These are phyloP conservation scores for Alternaria postmessia DNA, from an alignment of 2,329 filamentous ascomycete genomes.

Conservation along the genomic window DNA sequence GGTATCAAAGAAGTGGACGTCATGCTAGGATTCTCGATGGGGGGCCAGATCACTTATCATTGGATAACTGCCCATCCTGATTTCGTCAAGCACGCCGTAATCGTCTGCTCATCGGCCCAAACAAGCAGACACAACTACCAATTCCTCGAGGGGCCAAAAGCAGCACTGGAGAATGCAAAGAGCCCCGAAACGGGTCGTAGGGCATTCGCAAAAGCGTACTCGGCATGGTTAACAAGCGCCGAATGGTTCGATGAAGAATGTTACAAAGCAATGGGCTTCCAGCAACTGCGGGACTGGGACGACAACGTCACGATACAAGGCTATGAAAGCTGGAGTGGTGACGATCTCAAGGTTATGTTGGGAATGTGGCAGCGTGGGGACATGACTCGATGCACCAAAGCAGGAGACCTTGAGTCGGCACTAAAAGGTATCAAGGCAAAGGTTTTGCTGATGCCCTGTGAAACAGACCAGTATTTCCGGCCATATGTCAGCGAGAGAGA, in stretches of 20 bases:
- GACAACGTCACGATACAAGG: conserved; percentile 32
- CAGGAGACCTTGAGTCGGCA: conserved; percentile 40
- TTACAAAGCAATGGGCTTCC: conserved; percentile 47
- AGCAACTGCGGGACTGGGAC: conserved; percentile 34
- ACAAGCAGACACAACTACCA: conserved; percentile 63
- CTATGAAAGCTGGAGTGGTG: conserved; percentile 42
- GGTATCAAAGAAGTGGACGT: conserved; percentile 56
- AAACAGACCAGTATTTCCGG: conserved; percentile 54
- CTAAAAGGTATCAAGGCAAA: conserved; percentile 48
- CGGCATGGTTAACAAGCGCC: conserved; percentile 52
- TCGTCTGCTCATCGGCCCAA: conserved; percentile 61
- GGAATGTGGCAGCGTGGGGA: conserved; percentile 56
- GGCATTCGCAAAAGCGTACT: conserved; percentile 52
- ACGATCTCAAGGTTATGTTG: conserved; percentile 50
- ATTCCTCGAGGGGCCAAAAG: conserved; percentile 64
- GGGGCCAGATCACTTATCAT: conserved; percentile 63
- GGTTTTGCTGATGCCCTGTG: conserved; percentile 51
- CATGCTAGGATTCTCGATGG: conserved; percentile 66
- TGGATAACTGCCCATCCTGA: conserved; percentile 60
- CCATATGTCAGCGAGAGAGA: conserved; percentile 52
- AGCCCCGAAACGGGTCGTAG: conserved; percentile 48
- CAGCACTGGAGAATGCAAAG: conserved; percentile 55
- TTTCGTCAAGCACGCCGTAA: conserved; percentile 54
- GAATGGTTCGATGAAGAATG: conserved; percentile 52
- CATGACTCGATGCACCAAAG: conserved; percentile 41